Evolutionary conservation across 108 stramenopile genomes (phyloP).

Genomic region (Skeletonema marinoi): DNA sequence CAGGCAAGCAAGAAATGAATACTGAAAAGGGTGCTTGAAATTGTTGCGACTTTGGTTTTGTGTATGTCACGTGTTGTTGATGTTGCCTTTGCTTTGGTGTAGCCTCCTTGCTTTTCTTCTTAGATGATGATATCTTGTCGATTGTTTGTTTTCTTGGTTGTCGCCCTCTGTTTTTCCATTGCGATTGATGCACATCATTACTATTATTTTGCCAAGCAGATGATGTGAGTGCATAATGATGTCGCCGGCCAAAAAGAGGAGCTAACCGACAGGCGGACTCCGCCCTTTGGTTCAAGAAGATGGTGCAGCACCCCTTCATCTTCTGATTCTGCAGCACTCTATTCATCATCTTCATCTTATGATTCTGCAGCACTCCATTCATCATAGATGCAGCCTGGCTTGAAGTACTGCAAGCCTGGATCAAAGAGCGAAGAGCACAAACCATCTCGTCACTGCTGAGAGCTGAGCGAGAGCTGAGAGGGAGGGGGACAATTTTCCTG

Average conservation of each 20-base stretch:
- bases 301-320: neutral
- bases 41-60: constrained; percentile 4
- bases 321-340: too few species aligned
- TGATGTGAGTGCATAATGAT: neutral
- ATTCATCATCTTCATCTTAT: neutral
- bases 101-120: neutral
- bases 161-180: too few species aligned
- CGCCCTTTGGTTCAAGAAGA: neutral
- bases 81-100: neutral
- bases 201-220: neutral
- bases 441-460: too few species aligned
- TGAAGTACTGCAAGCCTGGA: too few species aligned
- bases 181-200: neutral
- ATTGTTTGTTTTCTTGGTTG: neutral
- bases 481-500: too few species aligned
- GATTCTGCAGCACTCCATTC: neutral
- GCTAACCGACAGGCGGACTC: neutral
- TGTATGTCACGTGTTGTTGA: neutral
- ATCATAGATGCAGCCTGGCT: too few species aligned
- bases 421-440: too few species aligned
- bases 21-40: constrained; percentile 31
- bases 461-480: too few species aligned
- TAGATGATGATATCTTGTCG: neutral
- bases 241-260: neutral
- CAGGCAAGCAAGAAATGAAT: constrained; percentile 70